Conservation (phyloP, 2,329 filamentous ascomycete genomes). For the Aureobasidium subglaciale region DNA sequence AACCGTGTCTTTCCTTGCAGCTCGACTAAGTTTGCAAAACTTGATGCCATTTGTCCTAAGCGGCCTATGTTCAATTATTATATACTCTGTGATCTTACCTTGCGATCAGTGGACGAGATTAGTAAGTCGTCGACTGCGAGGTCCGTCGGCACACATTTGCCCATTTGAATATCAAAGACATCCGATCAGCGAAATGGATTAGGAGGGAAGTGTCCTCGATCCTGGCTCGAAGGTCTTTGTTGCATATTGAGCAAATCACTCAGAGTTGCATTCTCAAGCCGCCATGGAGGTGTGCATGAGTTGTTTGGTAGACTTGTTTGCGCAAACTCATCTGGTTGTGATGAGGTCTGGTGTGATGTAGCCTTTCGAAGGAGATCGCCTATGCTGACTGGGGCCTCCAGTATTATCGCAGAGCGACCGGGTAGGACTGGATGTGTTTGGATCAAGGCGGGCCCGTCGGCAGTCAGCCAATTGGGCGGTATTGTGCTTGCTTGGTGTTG, state of each 20-base stretch:
- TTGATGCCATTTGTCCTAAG: too few relatives aligned
- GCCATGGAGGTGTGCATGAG: background rate
- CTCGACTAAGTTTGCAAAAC: too few relatives aligned
- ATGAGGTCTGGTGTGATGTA: background rate
- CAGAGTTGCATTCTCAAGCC: background rate
- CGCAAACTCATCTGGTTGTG: background rate
- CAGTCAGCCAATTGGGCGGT: background rate
- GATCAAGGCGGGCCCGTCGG: background rate
- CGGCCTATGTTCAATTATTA: too few relatives aligned
- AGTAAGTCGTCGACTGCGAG: too few relatives aligned
- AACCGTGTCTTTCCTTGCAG: too few relatives aligned
- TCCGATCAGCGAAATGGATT: background rate
- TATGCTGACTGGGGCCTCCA: background rate
- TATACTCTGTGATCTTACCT: too few relatives aligned
- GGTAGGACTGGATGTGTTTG: background rate
- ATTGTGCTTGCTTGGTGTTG: background rate
- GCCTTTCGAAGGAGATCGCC: background rate
- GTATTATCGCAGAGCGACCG: background rate
- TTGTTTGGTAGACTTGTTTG: too few relatives aligned
- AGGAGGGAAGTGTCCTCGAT: background rate
- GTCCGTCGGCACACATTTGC: too few relatives aligned
- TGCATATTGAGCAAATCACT: background rate
- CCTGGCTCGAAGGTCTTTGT: background rate
- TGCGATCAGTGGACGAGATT: too few relatives aligned
- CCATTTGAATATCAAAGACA: too few relatives aligned